Conservation (phyloP, 2,329 filamentous ascomycete species). For the Orbilia ellipsospora region DNA sequence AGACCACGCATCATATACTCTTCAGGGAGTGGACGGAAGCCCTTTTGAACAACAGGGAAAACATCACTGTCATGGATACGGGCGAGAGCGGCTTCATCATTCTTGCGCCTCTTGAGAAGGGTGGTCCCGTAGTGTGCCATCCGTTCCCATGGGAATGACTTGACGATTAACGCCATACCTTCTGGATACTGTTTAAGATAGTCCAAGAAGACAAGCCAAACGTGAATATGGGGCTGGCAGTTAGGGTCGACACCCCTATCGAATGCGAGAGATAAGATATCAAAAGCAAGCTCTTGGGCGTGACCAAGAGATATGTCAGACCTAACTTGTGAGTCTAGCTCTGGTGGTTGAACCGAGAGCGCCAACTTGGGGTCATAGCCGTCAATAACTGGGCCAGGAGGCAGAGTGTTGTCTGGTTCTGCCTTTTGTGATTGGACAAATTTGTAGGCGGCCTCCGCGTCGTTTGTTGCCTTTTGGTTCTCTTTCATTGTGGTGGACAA, state of each 20-base stretch:
- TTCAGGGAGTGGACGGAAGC: constrained; percentile 72
- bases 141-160: constrained; percentile 68
- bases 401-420: constrained; percentile 27
- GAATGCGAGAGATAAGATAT: constrained; percentile 66
- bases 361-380: constrained; percentile 41
- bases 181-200: constrained; percentile 64
- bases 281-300: constrained; percentile 64
- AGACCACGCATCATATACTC: constrained; percentile 76
- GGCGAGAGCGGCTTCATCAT: constrained; percentile 58
- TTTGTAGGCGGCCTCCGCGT: constrained; percentile 37
- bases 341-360: constrained; percentile 32
- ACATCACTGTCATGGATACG: constrained; percentile 62
- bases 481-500: constrained; percentile 37
- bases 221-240: constrained; percentile 72
- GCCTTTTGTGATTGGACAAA: constrained; percentile 3
- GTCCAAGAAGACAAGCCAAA: constrained; percentile 71
- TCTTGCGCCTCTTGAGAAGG: constrained; percentile 59
- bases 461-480: constrained; percentile 43
- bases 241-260: constrained; percentile 69
- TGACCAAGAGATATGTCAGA: constrained; percentile 60
- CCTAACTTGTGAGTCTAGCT: constrained; percentile 30
- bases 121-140: constrained; percentile 66
- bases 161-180: constrained; percentile 64
- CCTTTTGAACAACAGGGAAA: constrained; percentile 67
- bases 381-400: constrained; percentile 40